Conservation (phyloP, 2,329 filamentous ascomycete genomes). For the Penicillium sumatraense region DNA sequence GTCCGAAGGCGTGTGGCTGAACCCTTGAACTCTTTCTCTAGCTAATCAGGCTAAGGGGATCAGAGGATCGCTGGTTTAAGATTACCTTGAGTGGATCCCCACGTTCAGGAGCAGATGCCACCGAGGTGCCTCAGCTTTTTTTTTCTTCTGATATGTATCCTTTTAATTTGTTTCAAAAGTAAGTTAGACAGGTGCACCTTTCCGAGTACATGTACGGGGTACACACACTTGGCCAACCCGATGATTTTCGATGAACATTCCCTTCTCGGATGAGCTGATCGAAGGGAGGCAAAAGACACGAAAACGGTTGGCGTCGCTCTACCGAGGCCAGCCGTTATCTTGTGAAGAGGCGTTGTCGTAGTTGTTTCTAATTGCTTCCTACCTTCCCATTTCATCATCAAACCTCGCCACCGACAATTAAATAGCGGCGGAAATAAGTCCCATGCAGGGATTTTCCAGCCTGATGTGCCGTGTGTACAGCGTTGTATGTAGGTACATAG, state of each 20-base stretch:
- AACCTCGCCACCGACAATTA: slow-evolving; percentile 11
- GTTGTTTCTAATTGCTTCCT: not conserved
- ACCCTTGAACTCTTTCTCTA: not conserved
- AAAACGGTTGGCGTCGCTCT: slow-evolving; percentile 1
- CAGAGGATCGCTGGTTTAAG: slow-evolving; percentile 19
- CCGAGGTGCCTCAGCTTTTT: slow-evolving; percentile 13
- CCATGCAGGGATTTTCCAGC: slow-evolving; percentile 11
- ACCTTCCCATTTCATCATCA: slow-evolving; percentile 17
- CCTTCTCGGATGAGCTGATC: slow-evolving; percentile 6
- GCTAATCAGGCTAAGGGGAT: slow-evolving; percentile 20
- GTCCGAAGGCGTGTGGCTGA: not conserved
- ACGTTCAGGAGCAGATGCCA: slow-evolving; percentile 25
- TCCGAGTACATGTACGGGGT: not conserved
- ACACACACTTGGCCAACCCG: not conserved
- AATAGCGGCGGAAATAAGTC: not conserved
- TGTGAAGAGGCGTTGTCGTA: slow-evolving; percentile 11
- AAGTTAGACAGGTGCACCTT: not conserved
- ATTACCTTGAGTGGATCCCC: slow-evolving; percentile 22
- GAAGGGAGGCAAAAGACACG: not conserved
- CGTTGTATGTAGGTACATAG: too few relatives aligned
- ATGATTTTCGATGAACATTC: slow-evolving; percentile 4
- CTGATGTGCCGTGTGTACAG: slow-evolving; percentile 7
- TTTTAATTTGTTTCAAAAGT: not conserved
- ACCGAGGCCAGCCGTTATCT: slow-evolving; percentile 22
- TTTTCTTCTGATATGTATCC: slow-evolving; percentile 1